Base-by-base conservation (phyloP, 2,329 filamentous ascomycete species). In the Ophiocordyceps polyrhachis-furcata region DNA sequence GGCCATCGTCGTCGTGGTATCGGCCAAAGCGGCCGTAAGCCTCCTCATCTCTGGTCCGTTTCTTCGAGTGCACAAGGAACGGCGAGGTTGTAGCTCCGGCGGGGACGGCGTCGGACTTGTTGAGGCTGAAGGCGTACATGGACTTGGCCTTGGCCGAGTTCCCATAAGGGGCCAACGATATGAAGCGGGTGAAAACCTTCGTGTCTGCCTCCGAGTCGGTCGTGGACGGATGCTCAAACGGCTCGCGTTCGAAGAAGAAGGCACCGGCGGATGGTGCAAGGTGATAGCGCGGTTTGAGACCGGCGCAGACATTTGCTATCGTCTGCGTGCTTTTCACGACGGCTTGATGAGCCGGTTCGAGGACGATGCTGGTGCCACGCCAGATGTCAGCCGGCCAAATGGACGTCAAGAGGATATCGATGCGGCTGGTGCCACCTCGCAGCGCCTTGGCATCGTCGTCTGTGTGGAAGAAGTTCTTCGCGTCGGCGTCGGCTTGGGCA, bases 261-360 rank as follows among this genome's bases (percentile, higher is more conserved):
- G 70, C 63, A 9, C 58, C 60, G 1, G 76, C 70, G 0, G 83
- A 83, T 4, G 74, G 69, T 2, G 84, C 78, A 55, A 96, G 79
- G 60, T 96, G 88, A 56, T 98, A 98, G 25, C 84, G 79, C n/a
- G 91, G 91, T 58, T 87, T 91, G 19, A 98, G 63, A 1, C 76
- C 64, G 3, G 79, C 70, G 55, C 82, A 89, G 12, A 98, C 70
- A 48, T 93, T 83, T 6, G 87, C 77, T 40, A 96, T 68, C 45
- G 79, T 76, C 44, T 78, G 71, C n/a, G 75, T 74, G 46, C 73
- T 70, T 20, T 65, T 53, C 0, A 78, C 66, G 4, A 70, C 61
- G 2, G 63, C 60, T n/a, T 66, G 59, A 5, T 69, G 66, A 12
- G 74, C 71, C 4, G 73, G 67, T 6, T 68, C 58, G n/a, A 81